Conservation (phyloP, 1,139 yeast genomes). For the Candida tetrigidarum region DNA sequence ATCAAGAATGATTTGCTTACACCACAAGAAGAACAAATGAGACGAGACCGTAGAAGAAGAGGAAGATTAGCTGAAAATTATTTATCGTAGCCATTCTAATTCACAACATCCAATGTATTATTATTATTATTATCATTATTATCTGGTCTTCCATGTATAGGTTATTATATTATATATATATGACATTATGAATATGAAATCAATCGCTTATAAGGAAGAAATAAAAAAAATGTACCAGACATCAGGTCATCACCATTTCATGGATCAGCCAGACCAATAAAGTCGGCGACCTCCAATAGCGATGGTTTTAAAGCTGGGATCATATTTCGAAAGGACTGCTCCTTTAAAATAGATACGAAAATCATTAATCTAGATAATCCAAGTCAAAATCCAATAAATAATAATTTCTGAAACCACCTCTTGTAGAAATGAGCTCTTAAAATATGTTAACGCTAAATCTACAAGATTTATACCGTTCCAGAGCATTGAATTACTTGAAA, state of each 20-base stretch:
- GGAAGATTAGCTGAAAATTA: constrained; percentile 53
- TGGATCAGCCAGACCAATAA: constrained; percentile 68
- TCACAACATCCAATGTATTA: too few species aligned
- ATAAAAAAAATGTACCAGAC: constrained; percentile 61
- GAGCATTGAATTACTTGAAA: not conserved
- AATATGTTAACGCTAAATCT: constrained; percentile 15
- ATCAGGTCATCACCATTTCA: constrained; percentile 79
- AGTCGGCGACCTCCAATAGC: constrained; percentile 88
- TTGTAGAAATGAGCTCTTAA: constrained; percentile 10
- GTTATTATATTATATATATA: not conserved
- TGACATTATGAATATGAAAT: not conserved
- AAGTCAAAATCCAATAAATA: constrained; percentile 10
- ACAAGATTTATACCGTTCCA: too few species aligned
- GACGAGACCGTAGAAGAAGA: constrained; percentile 42
- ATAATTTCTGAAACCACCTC: not conserved
- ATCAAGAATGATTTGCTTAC: constrained; percentile 36
- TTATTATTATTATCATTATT: not conserved
- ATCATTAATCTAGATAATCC: constrained; percentile 30
- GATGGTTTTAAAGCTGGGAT: constrained; percentile 72
- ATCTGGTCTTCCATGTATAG: not conserved
- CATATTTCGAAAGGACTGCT: constrained; percentile 16
- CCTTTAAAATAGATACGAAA: constrained; percentile 12
- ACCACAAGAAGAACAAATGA: constrained; percentile 32
- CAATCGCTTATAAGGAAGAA: not conserved
- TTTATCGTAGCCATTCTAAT: constrained; percentile 23